Evolutionary conservation across 345 rosid species (phyloP), one percentile per base, ranked within the genome.

Genomic region (Toxicodendron radicans): DNA sequence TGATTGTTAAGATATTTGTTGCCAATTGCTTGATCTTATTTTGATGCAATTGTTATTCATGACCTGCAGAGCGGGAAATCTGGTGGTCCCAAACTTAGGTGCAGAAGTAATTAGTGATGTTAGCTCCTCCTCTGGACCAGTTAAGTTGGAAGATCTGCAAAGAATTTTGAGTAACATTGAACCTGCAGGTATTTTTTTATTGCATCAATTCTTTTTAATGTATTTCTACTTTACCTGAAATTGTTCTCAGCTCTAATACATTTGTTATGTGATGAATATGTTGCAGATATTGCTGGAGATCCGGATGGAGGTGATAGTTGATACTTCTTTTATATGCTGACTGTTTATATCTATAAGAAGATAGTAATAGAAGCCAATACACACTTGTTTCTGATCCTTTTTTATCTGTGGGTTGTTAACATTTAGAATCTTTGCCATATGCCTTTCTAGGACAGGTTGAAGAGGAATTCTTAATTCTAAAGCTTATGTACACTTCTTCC

Each of bases 131-230:
- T 86, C 96, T 45, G 98, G 98, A 75, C 93, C 98, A 27, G 96
- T 95, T 46, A 90, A 84, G 84, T 79, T 93, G 84, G 91, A 87
- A 79, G 98, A 93, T 81, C 80, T 95, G 82, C 93, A 89, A 86
- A 90, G 98, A 82, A 95, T 95, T 79, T 86, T 95, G 80, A 89
- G 88, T 86, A 90, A 85, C 81, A 87, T 95, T 41, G 92, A 79
- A 11, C 88, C 95, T 76, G 83, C 82, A 76, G 96, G 98, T 90
- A 79, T 64, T 8, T 13, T 71, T 72, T 74, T 64, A 58, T 71
- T 30, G 54, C 24, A 21, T 5, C 61, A 41, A 68, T 65, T 53
- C 56, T 45, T 24, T 17, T 21, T 16, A n/a, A 27, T 59, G 49
- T 35, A 60, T 61, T 48, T 65, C 70, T 23, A 60, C 51, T 75